These are phyloP conservation scores for Torulaspora indica DNA, from an alignment of 805 yeast species.

Conservation along the genomic window DNA sequence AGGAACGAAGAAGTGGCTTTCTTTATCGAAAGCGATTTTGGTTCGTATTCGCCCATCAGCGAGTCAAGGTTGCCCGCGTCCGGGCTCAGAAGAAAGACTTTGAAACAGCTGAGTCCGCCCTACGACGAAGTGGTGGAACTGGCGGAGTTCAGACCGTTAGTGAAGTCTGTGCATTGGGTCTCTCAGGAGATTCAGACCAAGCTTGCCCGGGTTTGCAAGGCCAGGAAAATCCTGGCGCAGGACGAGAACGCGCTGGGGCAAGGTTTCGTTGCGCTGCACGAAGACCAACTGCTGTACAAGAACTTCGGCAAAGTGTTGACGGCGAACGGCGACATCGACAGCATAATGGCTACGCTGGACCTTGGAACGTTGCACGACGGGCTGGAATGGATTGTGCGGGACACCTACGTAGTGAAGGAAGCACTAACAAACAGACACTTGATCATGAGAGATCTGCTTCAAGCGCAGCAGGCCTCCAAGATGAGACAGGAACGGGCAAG, in stretches of 20 bases:
- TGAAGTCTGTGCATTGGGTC: slow-evolving; percentile 65
- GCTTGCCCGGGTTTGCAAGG: slow-evolving; percentile 51
- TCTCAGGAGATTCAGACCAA: slow-evolving; percentile 49
- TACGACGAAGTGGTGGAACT: slow-evolving; percentile 79
- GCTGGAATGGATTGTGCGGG: slow-evolving; percentile 56
- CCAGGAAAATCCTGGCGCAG: slow-evolving; percentile 45
- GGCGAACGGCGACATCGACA: slow-evolving; percentile 69
- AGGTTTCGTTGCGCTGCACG: slow-evolving; percentile 23
- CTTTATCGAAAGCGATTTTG: slow-evolving; percentile 75
- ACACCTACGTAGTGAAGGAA: slow-evolving; percentile 85
- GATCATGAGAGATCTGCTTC: slow-evolving; percentile 79
- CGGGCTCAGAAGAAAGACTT: slow-evolving; percentile 80
- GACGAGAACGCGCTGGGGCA: slow-evolving; percentile 54
- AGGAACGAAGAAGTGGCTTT: slow-evolving; percentile 84
- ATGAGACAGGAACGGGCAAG: slow-evolving; percentile 66
- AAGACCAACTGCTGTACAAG: slow-evolving; percentile 56
- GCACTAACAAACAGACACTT: slow-evolving; percentile 88
- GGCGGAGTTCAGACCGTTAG: slow-evolving; percentile 80
- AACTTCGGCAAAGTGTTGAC: slow-evolving; percentile 65
- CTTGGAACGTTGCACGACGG: slow-evolving; percentile 76
- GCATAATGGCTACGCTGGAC: slow-evolving; percentile 65
- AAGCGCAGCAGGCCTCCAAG: slow-evolving; percentile 71
- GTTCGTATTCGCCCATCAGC: slow-evolving; percentile 45
- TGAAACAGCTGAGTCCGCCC: slow-evolving; percentile 89
- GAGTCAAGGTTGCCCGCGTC: slow-evolving; percentile 65